Evolutionary conservation across 768 basidiomycete genomes (phyloP), one percentile per base, ranked within the genome.

Genomic region (Termitomyces sp.): DNA sequence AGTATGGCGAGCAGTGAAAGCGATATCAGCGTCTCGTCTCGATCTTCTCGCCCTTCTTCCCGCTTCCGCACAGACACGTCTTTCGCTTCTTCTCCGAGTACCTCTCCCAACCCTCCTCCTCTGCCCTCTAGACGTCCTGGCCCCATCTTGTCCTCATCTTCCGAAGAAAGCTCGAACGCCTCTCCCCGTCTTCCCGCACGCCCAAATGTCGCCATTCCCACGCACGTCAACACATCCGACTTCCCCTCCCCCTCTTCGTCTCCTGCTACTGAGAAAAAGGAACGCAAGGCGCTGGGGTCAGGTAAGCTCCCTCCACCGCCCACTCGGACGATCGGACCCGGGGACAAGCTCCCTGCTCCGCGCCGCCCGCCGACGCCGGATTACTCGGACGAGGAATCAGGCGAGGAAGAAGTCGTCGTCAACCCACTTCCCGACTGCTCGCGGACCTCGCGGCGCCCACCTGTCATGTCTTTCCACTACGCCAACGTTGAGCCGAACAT

Each of bases 341-440:
- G 87, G 0, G 86, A 85, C 61, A 89, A 83, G 62, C 76, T 90
- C 16, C 89, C 90, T 6, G 80, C 86, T 2, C 67, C 81, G 25
- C 79, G 85, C 27, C 78, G 77, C 4, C 69, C 78, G 1, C 64
- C 66, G 1, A 69, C 76, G 0, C 75, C 77, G 3, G 56, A 52
- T 55, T 81, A 70, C 39, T 76, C 77, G 30, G 69, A 79, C 57
- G 71, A 88, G 28, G 85, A 85, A 11, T 83, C 79, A 0, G 81
- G 73, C 1, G 81, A 83, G 16, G 88, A 87, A 46, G 86, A 88
- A 3, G 84, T 83, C 39, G 64, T 70, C 6, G 66, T 76, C 0
- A 84, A 88, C 62, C 67, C 73, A 5, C 75, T 91, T 54, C 89
- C 89, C 1, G 88, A 91, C 64, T 78, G 80, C 40, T 88, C 82